A percentile compares a stretch with the other conserved stretches of the same genome.
Evolutionary conservation across 1,284 basidiomycete genomes (phyloP).

Genomic region (Agaricales sp.): DNA sequence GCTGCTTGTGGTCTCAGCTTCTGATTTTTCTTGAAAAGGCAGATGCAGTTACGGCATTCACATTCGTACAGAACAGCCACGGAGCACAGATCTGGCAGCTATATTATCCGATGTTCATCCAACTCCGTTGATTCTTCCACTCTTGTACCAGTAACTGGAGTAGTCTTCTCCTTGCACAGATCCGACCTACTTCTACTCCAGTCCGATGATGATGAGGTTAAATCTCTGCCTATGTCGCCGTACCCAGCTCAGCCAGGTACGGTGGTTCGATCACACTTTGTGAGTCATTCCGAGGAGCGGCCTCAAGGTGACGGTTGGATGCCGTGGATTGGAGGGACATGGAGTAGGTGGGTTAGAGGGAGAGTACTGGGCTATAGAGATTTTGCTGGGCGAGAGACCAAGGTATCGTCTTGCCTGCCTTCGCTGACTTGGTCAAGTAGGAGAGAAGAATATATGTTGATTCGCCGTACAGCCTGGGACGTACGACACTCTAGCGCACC

Average conservation of each 20-base stretch:
- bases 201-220: constrained; percentile 19
- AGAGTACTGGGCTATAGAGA: constrained; percentile 48
- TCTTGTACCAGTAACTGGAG: constrained; percentile 34
- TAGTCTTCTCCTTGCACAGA: constrained; percentile 48
- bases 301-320: constrained; percentile 32
- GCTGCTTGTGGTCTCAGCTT: constrained; percentile 7
- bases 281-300: constrained; percentile 32
- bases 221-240: constrained; percentile 54
- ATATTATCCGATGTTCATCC: no score
- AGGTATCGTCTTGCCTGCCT: constrained; percentile 25
- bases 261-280: constrained; percentile 44
- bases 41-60: no score
- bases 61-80: no score
- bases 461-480: constrained; percentile 48
- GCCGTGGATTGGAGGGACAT: constrained; percentile 41
- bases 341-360: constrained; percentile 45
- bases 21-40: no score
- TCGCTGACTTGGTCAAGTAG: constrained; percentile 1
- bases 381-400: constrained; percentile 43
- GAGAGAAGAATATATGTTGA: no score
- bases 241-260: constrained; percentile 49
- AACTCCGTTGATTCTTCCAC: constrained; percentile 14
- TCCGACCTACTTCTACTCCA: constrained; percentile 46
- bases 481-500: constrained; percentile 54
- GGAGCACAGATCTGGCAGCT: no score